Percentiles rank a stretch among this genome's conserved stretches.
phyloP scores from a whole-genome alignment of 2,329 filamentous ascomycete species.

The Tolypocladium tundrense region DNA sequence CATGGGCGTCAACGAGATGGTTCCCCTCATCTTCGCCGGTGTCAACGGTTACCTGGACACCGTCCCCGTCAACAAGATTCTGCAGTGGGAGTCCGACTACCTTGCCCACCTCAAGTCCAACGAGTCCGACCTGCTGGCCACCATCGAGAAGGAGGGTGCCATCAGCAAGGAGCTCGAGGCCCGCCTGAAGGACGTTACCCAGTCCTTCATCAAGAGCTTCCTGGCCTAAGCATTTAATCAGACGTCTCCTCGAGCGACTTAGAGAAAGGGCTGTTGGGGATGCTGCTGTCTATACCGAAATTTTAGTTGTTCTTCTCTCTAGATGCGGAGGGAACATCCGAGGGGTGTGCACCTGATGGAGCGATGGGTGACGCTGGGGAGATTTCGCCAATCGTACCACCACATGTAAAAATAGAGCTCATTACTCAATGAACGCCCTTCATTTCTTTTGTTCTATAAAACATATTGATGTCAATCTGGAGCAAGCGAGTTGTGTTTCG shows the following conservation, averaged over 20 bases:
- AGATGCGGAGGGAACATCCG: constrained; percentile 33
- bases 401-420: constrained; percentile 54
- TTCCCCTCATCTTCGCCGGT: constrained; percentile 98
- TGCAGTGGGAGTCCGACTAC: constrained; percentile 92
- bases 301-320: constrained; percentile 33
- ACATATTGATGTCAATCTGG: background rate
- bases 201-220: constrained; percentile 92
- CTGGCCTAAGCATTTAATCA: constrained; percentile 34
- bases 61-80: constrained; percentile 84
- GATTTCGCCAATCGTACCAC: constrained; percentile 38
- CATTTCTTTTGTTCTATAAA: constrained; percentile 45
- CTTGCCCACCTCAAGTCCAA: constrained; percentile 84
- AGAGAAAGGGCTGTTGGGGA: constrained; percentile 23
- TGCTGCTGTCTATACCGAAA: constrained; percentile 38
- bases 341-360: constrained; percentile 37
- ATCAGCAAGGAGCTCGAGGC: constrained; percentile 89
- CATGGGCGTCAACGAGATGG: constrained; percentile 99
- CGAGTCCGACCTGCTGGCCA: constrained; percentile 71
- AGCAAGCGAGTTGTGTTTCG: background rate
- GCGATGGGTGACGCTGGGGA: constrained; percentile 33
- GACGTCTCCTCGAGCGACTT: constrained; percentile 17
- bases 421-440: constrained; percentile 51
- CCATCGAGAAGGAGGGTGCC: constrained; percentile 91
- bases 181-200: constrained; percentile 67
- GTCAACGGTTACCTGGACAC: constrained; percentile 91